Conservation (phyloP, 192 early-diverging fungal genomes). For the Coemansia sp. region DNA sequence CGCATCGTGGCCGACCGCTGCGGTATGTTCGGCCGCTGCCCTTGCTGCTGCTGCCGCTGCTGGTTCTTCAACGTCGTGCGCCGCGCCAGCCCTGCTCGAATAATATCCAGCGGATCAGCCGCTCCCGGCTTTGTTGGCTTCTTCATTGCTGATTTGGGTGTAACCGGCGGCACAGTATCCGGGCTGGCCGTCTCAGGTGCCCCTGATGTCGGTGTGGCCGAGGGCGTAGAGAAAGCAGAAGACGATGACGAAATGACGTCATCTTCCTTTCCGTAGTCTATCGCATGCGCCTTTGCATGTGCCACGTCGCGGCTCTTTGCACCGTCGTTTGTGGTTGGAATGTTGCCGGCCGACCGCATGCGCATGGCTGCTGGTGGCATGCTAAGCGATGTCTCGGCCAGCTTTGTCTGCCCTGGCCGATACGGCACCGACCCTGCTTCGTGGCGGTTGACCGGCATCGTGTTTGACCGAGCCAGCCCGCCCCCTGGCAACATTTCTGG, state of each 20-base stretch:
- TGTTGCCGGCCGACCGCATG: conserved; percentile 14
- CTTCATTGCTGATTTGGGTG: conserved; percentile 34
- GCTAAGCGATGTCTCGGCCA: conserved; percentile 7
- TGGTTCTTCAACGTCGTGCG: conserved; percentile 53
- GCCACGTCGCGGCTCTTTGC: conserved; percentile 4
- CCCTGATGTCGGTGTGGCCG: conserved; percentile 14
- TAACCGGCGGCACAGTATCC: background rate
- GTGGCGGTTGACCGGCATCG: conserved; percentile 37
- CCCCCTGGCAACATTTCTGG: conserved; percentile 21
- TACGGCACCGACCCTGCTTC: conserved; percentile 17
- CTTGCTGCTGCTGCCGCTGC: conserved; percentile 20
- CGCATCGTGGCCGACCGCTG: conserved; percentile 46
- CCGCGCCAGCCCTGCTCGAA: conserved; percentile 45
- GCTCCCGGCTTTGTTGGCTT: conserved; percentile 23
- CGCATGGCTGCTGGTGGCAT: conserved; percentile 18
- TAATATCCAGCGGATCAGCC: conserved; percentile 53
- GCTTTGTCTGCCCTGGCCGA: conserved; percentile 8
- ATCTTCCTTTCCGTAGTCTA: conserved; percentile 7
- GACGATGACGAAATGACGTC: conserved; percentile 7
- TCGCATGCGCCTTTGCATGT: background rate
- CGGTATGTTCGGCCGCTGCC: conserved; percentile 10
- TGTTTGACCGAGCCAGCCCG: conserved; percentile 49
- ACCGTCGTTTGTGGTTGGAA: background rate
- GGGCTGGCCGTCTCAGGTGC: conserved; percentile 1
- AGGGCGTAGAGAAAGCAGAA: conserved; percentile 15